Percentiles rank a stretch among this genome's conserved stretches.
Conservation (phyloP, 306 rosid species). For the Vicia sativa region DNA sequence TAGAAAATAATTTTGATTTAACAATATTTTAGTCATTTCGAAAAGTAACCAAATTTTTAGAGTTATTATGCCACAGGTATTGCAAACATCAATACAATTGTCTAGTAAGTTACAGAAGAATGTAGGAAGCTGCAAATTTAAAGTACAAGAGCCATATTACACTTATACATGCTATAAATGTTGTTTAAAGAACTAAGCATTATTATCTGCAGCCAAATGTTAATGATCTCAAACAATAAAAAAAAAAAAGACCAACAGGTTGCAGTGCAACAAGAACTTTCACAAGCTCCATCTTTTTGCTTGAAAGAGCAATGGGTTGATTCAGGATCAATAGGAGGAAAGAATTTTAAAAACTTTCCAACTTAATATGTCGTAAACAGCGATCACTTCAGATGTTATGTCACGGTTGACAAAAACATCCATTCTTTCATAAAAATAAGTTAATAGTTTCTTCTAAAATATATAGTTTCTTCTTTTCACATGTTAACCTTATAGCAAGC, state of each 20-base stretch:
- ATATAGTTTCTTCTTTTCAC: neutral
- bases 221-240: slow-evolving; percentile 15
- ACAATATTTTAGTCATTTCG: no score
- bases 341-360: neutral
- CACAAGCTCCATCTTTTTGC: neutral
- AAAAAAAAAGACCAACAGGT: neutral
- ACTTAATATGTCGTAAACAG: neutral
- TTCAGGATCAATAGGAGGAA: neutral
- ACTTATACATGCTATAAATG: neutral
- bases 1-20: no score
- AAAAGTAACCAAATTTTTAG: no score
- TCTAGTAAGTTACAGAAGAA: neutral
- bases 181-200: neutral
- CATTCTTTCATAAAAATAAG: neutral
- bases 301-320: neutral
- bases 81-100: neutral
- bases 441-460: neutral
- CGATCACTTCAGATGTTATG: slow-evolving; percentile 6
- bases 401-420: neutral
- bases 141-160: neutral
- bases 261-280: slow-evolving; percentile 23
- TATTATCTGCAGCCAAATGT: slow-evolving; percentile 1
- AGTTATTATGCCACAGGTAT: no score
- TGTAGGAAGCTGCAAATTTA: neutral
- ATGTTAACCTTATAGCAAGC: neutral